phyloP scores from a whole-genome alignment of 2,329 filamentous ascomycete genomes.

The Claviceps sp. region DNA sequence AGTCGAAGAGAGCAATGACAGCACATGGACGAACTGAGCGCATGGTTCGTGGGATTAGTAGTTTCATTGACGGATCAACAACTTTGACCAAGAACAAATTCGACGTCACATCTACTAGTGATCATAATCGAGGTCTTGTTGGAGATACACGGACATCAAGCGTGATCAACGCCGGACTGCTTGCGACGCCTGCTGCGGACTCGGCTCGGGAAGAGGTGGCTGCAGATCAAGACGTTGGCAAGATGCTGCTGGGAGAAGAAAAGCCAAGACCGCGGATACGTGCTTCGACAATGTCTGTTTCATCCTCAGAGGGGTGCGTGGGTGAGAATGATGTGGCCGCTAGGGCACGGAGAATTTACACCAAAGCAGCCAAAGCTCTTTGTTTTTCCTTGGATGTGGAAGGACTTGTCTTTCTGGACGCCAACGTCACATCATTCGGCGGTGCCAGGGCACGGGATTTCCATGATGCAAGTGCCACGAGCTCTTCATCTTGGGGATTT shows the following conservation, averaged over 20 bases:
- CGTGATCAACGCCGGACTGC: neutral
- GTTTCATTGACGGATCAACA: constrained; percentile 13
- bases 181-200: neutral
- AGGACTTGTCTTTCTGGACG: constrained; percentile 1
- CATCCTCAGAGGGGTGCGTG: neutral
- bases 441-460: neutral
- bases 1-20: constrained; percentile 12
- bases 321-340: neutral
- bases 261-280: neutral
- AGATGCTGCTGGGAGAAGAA: neutral
- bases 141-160: constrained; percentile 1
- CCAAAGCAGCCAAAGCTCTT: constrained; percentile 1
- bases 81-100: neutral
- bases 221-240: neutral
- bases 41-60: constrained; percentile 20
- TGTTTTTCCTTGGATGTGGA: neutral
- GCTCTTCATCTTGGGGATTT: constrained; percentile 5
- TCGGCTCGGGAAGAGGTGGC: neutral
- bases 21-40: constrained; percentile 15
- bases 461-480: constrained; percentile 16
- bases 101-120: neutral
- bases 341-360: neutral
- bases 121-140: constrained; percentile 9
- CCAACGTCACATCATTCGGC: constrained; percentile 1
- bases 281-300: neutral